Conservation (phyloP, 2,329 filamentous ascomycete genomes). For the Penicillium sp. region DNA sequence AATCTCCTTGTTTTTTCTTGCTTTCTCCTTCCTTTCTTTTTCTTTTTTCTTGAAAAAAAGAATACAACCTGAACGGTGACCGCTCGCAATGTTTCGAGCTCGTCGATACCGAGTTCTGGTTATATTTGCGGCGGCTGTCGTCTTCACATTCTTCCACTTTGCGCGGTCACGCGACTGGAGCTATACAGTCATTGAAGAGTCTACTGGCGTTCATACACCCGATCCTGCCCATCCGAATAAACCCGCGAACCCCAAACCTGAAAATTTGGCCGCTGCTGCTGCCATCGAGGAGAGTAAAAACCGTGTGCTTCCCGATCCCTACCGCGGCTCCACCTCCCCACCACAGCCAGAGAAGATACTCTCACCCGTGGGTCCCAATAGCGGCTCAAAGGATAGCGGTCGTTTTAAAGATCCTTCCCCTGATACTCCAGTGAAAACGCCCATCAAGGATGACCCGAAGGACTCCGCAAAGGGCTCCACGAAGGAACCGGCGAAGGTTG, state of each 20-base stretch:
- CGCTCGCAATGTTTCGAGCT: slow-evolving; percentile 46
- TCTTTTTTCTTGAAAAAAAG: not conserved
- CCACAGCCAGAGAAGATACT: slow-evolving; percentile 7
- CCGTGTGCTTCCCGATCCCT: slow-evolving; percentile 13
- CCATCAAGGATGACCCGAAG: slow-evolving; percentile 10
- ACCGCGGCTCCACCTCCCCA: slow-evolving; percentile 18
- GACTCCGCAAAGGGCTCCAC: not conserved
- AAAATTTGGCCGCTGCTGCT: not conserved
- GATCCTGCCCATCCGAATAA: slow-evolving; percentile 9
- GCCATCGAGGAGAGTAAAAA: slow-evolving; percentile 15
- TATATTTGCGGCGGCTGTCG: slow-evolving; percentile 44
- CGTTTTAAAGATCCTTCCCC: not conserved
- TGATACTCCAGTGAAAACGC: not conserved
- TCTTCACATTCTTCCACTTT: slow-evolving; percentile 54
- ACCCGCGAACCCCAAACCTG: slow-evolving; percentile 1
- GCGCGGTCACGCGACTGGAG: slow-evolving; percentile 45
- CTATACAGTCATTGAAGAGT: slow-evolving; percentile 17
- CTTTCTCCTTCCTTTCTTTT: slow-evolving; percentile 1
- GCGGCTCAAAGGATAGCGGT: slow-evolving; percentile 2
- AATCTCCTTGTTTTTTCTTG: slow-evolving; percentile 2
- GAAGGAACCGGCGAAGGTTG: not conserved
- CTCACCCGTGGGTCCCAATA: slow-evolving; percentile 4
- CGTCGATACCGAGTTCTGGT: slow-evolving; percentile 51
- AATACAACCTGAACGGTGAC: slow-evolving; percentile 8
- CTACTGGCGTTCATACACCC: slow-evolving; percentile 4